Evolutionary conservation across 192 early-diverging fungal species (phyloP), one percentile per base, ranked within the genome.

Genomic region (Spizellomyces punctatus): DNA sequence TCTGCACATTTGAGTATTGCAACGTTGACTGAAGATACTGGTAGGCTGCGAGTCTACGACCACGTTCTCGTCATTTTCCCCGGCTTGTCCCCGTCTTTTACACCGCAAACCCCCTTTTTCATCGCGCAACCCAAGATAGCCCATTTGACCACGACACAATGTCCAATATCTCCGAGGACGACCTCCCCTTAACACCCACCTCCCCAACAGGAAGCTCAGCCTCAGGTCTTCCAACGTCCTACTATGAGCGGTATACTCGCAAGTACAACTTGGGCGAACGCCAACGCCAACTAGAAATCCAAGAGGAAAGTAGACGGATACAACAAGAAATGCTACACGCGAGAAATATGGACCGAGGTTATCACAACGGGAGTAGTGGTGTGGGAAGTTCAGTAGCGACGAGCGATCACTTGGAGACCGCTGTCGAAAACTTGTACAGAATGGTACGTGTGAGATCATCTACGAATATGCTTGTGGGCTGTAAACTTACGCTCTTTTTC

Each of bases 251-350:
- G 5, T 76, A 76, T 58, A 68, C 75, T 14, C 68, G 75, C 36
- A 76, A 69, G 21, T 76, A 76, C 69, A 64, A 76, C 55, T 67
- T 75, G 9, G 54, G 67, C n/a, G 71, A 72, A 52, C 71, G 71
- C 19, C 71, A 72, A 43, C 69, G 69, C 6, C 58, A 61, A 47
- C 36, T 46, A 6, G 48, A 71, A 62, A 19, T 54, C 41, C 46
- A 46, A 27, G 67, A 68, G n/a, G 16, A 52, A 17, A 36, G 45
- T 48, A 27, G 46, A 17, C 66, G 46, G 41, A n/a, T 10, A 21
- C 27, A 10, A 1, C 22, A 43, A 8, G n/a, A 49, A 22, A 14
- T 43, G 21, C 16, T 21, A 45, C 58, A 36, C 17, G 42, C 42
- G 61, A 56, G 54, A 56, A 22, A 6, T 19, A 19, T 56, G 22